Evolutionary conservation across 83 land plant genomes (phyloP), one percentile per base, ranked within the genome.

Genomic region (Picea abies): DNA sequence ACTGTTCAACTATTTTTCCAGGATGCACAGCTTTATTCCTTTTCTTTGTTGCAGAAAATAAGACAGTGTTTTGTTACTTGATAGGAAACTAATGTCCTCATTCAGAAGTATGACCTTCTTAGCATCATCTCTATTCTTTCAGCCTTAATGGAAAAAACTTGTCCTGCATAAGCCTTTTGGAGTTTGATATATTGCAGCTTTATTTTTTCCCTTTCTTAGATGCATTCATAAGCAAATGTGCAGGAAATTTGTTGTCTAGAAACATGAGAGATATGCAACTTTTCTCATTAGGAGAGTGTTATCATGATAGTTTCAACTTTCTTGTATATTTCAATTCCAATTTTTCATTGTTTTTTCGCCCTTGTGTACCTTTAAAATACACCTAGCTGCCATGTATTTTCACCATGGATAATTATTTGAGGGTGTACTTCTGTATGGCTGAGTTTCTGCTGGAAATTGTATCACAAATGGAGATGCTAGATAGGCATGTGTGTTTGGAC

Each of bases 181-280:
- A 70, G 47, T 70, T 70, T 70, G 47, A 70, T 70, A 37, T 19
- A 5, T 70, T 70, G 75, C 44, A 70, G 75, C 22, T 37, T 68
- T 19, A 68, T 14, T 32, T 37, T 32, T 68, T 70, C 10, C 44
- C 3, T 20, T 70, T 70, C 41, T 37, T 8, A 70, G 22, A 17
- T 37, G 1, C 41, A 37, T n/a, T 70, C n/a, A 17, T 16, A 70
- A 70, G 8, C 75, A 70, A 70, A 17, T 70, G 47, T n/a, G 3
- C 3, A 70, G 11, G 41, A 70, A 35, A 70, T 70, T 8, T n/a
- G 41, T 2, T 19, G 20, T 37, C 75, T 70, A 70, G 20, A 70
- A 70, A 19, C 47, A 37, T 41, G 20, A 20, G 19, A 37, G 47
- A 70, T 70, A 19, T 70, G 41, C 47, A 70, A 16, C 70, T 5